Evolutionary conservation across 1,139 yeast species (phyloP).

Genomic region (Blastobotrys serpentis): DNA sequence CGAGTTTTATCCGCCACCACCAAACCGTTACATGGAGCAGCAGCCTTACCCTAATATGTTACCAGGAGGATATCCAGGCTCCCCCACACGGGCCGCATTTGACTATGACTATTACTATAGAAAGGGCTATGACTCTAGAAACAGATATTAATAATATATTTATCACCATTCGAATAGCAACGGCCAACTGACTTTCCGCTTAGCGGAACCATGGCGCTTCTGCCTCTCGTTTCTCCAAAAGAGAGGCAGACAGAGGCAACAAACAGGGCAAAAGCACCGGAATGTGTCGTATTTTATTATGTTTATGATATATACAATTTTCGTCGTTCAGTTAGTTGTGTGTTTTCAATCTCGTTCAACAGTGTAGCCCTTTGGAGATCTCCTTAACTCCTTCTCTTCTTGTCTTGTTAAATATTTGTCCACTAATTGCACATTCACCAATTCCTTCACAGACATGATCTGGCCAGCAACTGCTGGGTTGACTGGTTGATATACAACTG

Average conservation of each 20-base stretch:
- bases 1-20: slow-evolving; percentile 7
- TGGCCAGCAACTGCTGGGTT: slow-evolving; percentile 83
- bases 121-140: slow-evolving; percentile 15
- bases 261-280: no score
- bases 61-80: slow-evolving; percentile 1
- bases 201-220: no score
- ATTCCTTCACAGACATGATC: slow-evolving; percentile 78
- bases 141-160: neutral
- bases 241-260: no score
- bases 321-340: neutral
- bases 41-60: neutral
- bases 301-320: no score
- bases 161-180: neutral
- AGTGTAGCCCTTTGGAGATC: slow-evolving; percentile 34
- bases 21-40: slow-evolving; percentile 7
- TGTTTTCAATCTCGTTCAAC: slow-evolving; percentile 19
- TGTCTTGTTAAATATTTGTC: slow-evolving; percentile 41
- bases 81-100: slow-evolving; percentile 2
- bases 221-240: no score
- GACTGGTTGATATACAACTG: slow-evolving; percentile 69
- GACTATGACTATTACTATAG: slow-evolving; percentile 7
- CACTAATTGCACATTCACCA: slow-evolving; percentile 80
- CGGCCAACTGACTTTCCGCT: neutral
- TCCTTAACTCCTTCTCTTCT: slow-evolving; percentile 35
- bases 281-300: neutral